Conservation (phyloP, 768 basidiomycete genomes). For the Bullera alba region DNA sequence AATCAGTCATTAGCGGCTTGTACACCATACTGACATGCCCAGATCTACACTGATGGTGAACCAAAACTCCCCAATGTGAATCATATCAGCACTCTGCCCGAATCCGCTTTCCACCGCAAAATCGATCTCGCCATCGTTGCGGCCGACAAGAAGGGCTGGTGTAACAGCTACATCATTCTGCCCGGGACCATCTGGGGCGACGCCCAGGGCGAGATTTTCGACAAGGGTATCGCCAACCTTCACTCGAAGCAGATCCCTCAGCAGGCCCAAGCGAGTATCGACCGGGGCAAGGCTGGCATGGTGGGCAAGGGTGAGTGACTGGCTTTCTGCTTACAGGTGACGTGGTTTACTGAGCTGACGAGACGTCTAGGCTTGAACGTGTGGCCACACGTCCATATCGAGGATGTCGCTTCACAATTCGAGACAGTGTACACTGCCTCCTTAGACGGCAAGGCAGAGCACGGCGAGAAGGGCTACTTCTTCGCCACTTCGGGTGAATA, state of each 20-base stretch:
- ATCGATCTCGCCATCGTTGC: slow-evolving; percentile 18
- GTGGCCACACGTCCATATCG: slow-evolving; percentile 23
- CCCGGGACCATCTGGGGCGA: slow-evolving; percentile 25
- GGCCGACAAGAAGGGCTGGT: slow-evolving; percentile 16
- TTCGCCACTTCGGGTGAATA: slow-evolving; percentile 21
- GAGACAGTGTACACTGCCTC: slow-evolving; percentile 12
- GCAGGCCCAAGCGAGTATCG: slow-evolving; percentile 11
- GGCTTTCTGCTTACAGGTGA: background rate
- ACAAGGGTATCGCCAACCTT: slow-evolving; percentile 17
- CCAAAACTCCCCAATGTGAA: slow-evolving; percentile 13
- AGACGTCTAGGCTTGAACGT: background rate
- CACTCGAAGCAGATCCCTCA: slow-evolving; percentile 21
- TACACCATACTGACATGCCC: background rate
- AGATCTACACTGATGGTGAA: slow-evolving; percentile 19
- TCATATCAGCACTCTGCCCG: slow-evolving; percentile 12
- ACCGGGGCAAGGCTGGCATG: slow-evolving; percentile 15
- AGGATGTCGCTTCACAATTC: slow-evolving; percentile 16
- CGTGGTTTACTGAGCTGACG: background rate
- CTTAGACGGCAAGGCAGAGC: slow-evolving; percentile 12
- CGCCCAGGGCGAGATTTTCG: slow-evolving; percentile 7
- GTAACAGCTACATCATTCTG: slow-evolving; percentile 21
- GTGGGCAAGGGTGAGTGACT: slow-evolving; percentile 22
- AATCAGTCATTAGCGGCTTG: background rate
- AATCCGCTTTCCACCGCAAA: slow-evolving; percentile 15
- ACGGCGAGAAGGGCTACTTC: slow-evolving; percentile 22